Evolutionary conservation across 768 basidiomycete genomes (phyloP).

Genomic region (Lactarius hengduanensis): DNA sequence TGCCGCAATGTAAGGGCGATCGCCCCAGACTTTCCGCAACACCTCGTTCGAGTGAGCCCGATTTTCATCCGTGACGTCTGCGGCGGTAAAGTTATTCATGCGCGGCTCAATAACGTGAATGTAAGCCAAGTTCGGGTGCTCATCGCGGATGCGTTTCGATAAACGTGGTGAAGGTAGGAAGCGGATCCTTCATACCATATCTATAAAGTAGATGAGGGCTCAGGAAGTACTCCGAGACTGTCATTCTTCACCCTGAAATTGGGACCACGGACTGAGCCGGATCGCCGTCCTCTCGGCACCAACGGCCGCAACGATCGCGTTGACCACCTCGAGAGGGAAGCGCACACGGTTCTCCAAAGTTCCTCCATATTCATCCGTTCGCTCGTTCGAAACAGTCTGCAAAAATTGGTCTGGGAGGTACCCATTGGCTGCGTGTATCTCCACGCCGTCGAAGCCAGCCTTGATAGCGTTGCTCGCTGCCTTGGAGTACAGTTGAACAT

Average conservation of each 20-base stretch:
- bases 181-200: slow-evolving; percentile 22
- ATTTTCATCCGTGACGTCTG: background rate
- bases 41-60: background rate
- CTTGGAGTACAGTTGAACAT: slow-evolving; percentile 32
- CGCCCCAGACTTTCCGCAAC: slow-evolving; percentile 1
- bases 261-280: slow-evolving; percentile 39
- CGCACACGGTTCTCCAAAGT: slow-evolving; percentile 43
- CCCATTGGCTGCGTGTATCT: slow-evolving; percentile 35
- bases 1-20: slow-evolving; percentile 13
- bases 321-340: slow-evolving; percentile 42
- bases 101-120: slow-evolving; percentile 14
- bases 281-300: slow-evolving; percentile 41
- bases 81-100: no score
- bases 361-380: slow-evolving; percentile 48
- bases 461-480: slow-evolving; percentile 41
- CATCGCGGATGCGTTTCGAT: slow-evolving; percentile 10
- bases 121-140: slow-evolving; percentile 15
- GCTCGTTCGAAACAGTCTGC: slow-evolving; percentile 37
- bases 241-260: slow-evolving; percentile 31
- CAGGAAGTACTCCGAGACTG: background rate
- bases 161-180: slow-evolving; percentile 13
- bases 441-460: slow-evolving; percentile 45
- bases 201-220: background rate
- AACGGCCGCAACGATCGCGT: slow-evolving; percentile 38
- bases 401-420: slow-evolving; percentile 41